Conservation (phyloP, 148 eudicot genomes). For the Rhododendron ovatum region DNA sequence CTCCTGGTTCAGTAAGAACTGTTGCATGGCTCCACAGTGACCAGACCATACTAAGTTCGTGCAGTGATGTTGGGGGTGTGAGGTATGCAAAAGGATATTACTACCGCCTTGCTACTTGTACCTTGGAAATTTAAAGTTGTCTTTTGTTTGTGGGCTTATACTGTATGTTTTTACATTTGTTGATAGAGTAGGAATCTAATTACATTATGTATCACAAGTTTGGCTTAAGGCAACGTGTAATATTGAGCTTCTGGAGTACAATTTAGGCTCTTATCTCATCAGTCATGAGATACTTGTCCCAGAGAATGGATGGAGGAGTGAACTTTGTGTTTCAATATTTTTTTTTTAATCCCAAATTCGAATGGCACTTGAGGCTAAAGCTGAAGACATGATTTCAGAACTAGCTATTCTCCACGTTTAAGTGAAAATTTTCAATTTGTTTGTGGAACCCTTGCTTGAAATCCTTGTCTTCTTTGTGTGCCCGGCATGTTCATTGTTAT, state of each 20-base stretch:
- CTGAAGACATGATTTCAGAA: not conserved
- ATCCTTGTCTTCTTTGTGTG: not conserved
- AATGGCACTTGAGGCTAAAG: not conserved
- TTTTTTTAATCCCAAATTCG: not conserved
- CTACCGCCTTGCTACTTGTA: not conserved
- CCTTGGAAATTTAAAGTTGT: not conserved
- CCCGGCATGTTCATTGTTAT: not conserved
- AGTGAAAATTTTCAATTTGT: not conserved
- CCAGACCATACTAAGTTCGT: slow-evolving; percentile 88
- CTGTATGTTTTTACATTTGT: not conserved
- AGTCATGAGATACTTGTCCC: not conserved
- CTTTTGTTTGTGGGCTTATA: not conserved
- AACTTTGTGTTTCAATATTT: not conserved
- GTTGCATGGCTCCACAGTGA: slow-evolving; percentile 93
- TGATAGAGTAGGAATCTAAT: not conserved
- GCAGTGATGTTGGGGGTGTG: slow-evolving; percentile 84
- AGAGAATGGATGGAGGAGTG: not conserved
- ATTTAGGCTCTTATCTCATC: not conserved
- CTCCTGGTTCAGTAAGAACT: slow-evolving; percentile 92
- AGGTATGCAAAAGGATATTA: slow-evolving; percentile 39
- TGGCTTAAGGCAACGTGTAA: not conserved
- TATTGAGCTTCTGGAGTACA: not conserved
- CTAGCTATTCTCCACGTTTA: not conserved
- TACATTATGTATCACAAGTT: not conserved
- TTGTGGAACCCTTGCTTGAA: not conserved